A percentile compares a stretch with the other conserved stretches of the same genome.
phyloP scores from a whole-genome alignment of 2,329 filamentous ascomycete species.

The Neospermospora avenae region DNA sequence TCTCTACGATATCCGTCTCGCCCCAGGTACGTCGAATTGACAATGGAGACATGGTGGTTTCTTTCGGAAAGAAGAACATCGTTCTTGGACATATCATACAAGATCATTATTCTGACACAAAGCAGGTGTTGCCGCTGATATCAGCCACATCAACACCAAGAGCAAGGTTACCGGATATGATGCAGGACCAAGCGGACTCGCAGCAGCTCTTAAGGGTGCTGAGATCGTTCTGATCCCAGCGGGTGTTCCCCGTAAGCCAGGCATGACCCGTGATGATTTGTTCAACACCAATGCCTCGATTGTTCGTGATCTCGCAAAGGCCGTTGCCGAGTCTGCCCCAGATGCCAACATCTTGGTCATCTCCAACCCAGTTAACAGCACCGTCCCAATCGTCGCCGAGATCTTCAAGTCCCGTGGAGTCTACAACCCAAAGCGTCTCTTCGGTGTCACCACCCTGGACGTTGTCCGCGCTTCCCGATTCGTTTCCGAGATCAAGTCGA shows the following conservation, averaged over 20 bases:
- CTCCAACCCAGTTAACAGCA: conserved; percentile 99
- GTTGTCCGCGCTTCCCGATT: conserved; percentile 97
- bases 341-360: conserved; percentile 97
- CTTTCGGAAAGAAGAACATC: neutral
- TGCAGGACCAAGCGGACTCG: conserved; percentile 71
- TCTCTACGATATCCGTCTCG: conserved; percentile 96
- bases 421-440: conserved; percentile 99
- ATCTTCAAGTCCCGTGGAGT: conserved; percentile 93
- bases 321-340: conserved; percentile 80
- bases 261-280: conserved; percentile 99
- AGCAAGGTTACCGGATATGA: conserved; percentile 89
- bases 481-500: conserved; percentile 89
- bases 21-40: conserved; percentile 65
- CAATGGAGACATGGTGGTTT: conserved; percentile 6
- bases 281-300: conserved; percentile 99
- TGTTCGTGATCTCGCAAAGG: conserved; percentile 96
- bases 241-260: conserved; percentile 90
- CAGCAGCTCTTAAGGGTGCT: conserved; percentile 75
- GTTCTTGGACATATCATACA: neutral
- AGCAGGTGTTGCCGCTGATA: conserved; percentile 91
- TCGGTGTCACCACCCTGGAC: conserved; percentile 98
- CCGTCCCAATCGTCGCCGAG: conserved; percentile 95
- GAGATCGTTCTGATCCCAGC: conserved; percentile 97
- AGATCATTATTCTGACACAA: conserved; percentile 2
- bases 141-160: conserved; percentile 99